Base-by-base conservation (phyloP, 768 basidiomycete genomes). In the Hypholoma fasciculare region DNA sequence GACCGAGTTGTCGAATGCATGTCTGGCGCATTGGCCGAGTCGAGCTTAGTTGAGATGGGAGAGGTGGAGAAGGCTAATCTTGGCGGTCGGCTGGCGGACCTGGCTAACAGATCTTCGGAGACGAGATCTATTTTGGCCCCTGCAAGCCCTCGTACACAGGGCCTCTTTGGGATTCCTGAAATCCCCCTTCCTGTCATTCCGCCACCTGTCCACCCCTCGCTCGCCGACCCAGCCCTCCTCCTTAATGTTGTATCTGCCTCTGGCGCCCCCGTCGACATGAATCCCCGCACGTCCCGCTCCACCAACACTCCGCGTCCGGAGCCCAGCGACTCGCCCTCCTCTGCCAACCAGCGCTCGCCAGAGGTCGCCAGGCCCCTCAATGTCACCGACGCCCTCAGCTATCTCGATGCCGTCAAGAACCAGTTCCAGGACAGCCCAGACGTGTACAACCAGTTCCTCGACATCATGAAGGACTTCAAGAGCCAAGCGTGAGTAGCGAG, bases 401-500 rank as follows among this genome's bases (percentile, higher is more conserved):
- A 97, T 67, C 85, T 97, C 63, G 94, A 97, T 71, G 92, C 92
- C 26, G 94, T 97, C 76, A 97, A 96, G 78, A 80, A 85, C 43
- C 91, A 94, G 76, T 97, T 96, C 71, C 81, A 85, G 47, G 89
- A 92, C 70, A 87, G 88, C 71, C 94, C 94, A 17, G 92, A 95
- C 66, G 94, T 96, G 26, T 97, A 97, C 80, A 96, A 97, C 71
- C 83, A 89, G 63, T 94, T 95, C 69, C 74, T 96, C 73, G 94
- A 96, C 71, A 96, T 97, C 69, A 97, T 97, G 97, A 98, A 98
- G 79, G 96, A 98, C 71, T 99, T 99, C 74, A 99, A 99, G 78
- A 93, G 94, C 67, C 93, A 96, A 75, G 78, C 76, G 92, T 94
- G 72, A 77, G 92, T 66, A 17, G 7, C 30, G 49, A 34, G 1